Base-by-base conservation (phyloP, 2,329 filamentous ascomycete genomes). In the Graphium sp. region DNA sequence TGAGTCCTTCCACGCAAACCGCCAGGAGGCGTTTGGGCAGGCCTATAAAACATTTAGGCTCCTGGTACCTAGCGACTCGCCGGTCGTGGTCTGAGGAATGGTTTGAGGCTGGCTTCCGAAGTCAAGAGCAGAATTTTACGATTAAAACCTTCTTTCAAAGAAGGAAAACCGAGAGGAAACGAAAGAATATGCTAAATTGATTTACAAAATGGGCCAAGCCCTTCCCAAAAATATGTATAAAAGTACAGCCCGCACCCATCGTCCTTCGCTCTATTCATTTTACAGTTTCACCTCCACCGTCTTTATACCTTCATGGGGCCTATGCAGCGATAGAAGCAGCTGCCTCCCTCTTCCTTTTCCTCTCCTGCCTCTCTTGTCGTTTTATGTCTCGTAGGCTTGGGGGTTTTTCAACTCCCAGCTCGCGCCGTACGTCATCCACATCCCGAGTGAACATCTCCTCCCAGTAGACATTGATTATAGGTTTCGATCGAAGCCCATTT, bases 381-480 rank as follows among this genome's bases (percentile, higher is more conserved):
- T 89, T 63, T 27, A 87, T 81, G 16, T 68, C 66, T 41, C 87
- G 66, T 52, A 95, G 55, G 52, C 95, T 84, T 6, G 85, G 82
- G 20, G 89, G 89, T 46, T 70, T 72, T 58, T 95, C 83, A 31
- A 98, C 84, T 3, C 81, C 75, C 41, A 98, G 48, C 46, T 84
- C 66, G 5, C 45, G 50, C 38, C 89, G 66, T 47, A 98, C 46
- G 38, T 75, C 79, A 29, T 71, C 64, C 16, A 92, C 81, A 50
- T 92, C 76, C 32, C 73, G 80, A 55, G 85, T 76, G 39, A 98
- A 53, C 55, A 87, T 69, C 58, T 95, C 83, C 54, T 98, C 89
- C 89, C 89, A 98, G 47, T 93, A 98, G 2, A 98, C 75, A 50
- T 94, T 94, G 39, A 98, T 85, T 19, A 95, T 60, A 45, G 92